Base-by-base conservation (phyloP, 495 filamentous ascomycete species). In the Halenospora varia region DNA sequence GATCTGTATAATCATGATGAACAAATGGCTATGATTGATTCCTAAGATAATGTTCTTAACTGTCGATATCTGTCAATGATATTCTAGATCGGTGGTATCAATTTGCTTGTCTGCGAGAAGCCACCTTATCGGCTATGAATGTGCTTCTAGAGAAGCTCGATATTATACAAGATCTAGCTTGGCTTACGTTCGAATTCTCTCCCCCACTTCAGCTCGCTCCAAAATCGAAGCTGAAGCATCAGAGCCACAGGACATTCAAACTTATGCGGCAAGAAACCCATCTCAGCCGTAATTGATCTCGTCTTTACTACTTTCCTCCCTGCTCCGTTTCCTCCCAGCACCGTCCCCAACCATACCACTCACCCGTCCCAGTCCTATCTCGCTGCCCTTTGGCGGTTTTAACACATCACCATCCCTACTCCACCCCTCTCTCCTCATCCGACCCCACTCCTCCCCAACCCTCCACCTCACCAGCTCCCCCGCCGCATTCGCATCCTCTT, bases 401-500 rank as follows among this genome's bases (percentile, higher is more conserved):
- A 59, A 56, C 39, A 46, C 26, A 0, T 75, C 79, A n/a, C 78
- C 74, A 44, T 73, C 65, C 8, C 88, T 57, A 13, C 17, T 68
- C 88, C 90, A 96, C 1, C 89, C 90, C 46, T 79, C 70, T 29
- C 62, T 68, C 71, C 78, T 74, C 74, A 92, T 71, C 11, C 61
- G 63, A 57, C 78, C 79, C 88, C 89, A 92, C 56, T 79, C 79
- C 54, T 86, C 75, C 23, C 63, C 72, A 9, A 92, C 78, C 65
- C 81, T 85, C 26, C 79, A 76, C 53, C 88, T 70, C 0, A 95
- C 90, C 56, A 97, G 68, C 53, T 96, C 90, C 0, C 93, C 95
- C 0, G 95, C 90, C 0, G 90, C 88, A 48, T 86, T 74, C 0
- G 95, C 89, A 68, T 99, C 94, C 67, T 97, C 91, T 45, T 82